Percentiles rank a stretch among this genome's conserved stretches.
phyloP scores from a whole-genome alignment of 768 basidiomycete species.

The Boletus pseudopeckii region DNA sequence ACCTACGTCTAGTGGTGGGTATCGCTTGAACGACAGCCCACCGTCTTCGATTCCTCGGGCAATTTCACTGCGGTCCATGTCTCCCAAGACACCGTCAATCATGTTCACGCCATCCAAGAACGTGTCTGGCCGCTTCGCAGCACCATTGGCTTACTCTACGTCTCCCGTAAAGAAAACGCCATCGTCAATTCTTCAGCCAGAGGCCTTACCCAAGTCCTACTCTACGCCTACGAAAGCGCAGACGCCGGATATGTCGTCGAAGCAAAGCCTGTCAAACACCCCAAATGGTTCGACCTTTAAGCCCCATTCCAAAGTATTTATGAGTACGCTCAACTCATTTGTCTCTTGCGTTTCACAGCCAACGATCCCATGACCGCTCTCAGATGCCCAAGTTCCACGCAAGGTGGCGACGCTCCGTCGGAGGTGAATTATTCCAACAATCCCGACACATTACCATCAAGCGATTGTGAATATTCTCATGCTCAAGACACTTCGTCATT shows the following conservation, averaged over 20 bases:
- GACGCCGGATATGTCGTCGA: slow-evolving; percentile 33
- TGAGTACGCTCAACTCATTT: slow-evolving; percentile 62
- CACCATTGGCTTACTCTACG: slow-evolving; percentile 28
- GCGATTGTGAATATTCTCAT: slow-evolving; percentile 25
- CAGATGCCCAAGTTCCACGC: slow-evolving; percentile 39
- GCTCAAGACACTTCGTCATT: slow-evolving; percentile 36
- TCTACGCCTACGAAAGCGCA: slow-evolving; percentile 34
- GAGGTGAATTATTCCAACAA: slow-evolving; percentile 29
- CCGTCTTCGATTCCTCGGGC: slow-evolving; percentile 55
- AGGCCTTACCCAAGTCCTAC: slow-evolving; percentile 37
- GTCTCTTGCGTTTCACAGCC: slow-evolving; percentile 35
- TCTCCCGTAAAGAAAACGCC: slow-evolving; percentile 54
- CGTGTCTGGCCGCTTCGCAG: slow-evolving; percentile 27
- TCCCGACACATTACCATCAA: slow-evolving; percentile 11
- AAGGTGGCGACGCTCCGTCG: slow-evolving; percentile 25
- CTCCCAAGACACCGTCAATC: slow-evolving; percentile 26
- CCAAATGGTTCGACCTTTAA: slow-evolving; percentile 63
- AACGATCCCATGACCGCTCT: slow-evolving; percentile 24
- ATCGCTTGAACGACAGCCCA: slow-evolving; percentile 24
- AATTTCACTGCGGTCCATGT: slow-evolving; percentile 34
- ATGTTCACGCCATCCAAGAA: slow-evolving; percentile 35
- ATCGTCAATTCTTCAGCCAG: slow-evolving; percentile 63
- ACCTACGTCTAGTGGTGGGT: background rate
- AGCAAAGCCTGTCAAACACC: slow-evolving; percentile 21
- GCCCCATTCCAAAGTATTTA: slow-evolving; percentile 44